A percentile compares a stretch with the other conserved stretches of the same genome.
These are phyloP conservation scores for Xylariaceae sp. DNA, from an alignment of 2,329 filamentous ascomycete species.

Conservation along the genomic window DNA sequence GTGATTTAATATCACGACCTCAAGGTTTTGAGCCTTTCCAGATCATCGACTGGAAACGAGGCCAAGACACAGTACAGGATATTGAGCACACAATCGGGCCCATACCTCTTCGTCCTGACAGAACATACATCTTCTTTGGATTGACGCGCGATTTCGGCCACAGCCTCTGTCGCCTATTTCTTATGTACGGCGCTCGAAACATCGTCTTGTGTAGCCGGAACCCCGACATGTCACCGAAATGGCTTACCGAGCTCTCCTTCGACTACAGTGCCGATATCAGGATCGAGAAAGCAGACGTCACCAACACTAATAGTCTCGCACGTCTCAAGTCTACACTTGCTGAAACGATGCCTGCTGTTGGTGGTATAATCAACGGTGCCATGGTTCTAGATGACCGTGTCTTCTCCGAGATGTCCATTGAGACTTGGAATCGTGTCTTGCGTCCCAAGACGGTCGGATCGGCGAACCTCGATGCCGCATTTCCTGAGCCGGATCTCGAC, in stretches of 20 bases:
- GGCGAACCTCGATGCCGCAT: slow-evolving; percentile 36
- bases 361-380: slow-evolving; percentile 41
- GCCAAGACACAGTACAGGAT: slow-evolving; percentile 26
- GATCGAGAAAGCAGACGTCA: slow-evolving; percentile 27
- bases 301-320: slow-evolving; percentile 25
- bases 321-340: slow-evolving; percentile 24
- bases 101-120: slow-evolving; percentile 28
- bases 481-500: slow-evolving; percentile 32
- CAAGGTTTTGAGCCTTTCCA: slow-evolving; percentile 22
- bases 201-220: slow-evolving; percentile 40
- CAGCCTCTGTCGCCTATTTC: slow-evolving; percentile 38
- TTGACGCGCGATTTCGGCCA: slow-evolving; percentile 43
- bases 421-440: slow-evolving; percentile 36
- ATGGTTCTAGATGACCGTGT: slow-evolving; percentile 44
- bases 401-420: slow-evolving; percentile 39
- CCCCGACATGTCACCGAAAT: slow-evolving; percentile 27
- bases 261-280: slow-evolving; percentile 20
- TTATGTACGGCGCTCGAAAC: slow-evolving; percentile 35
- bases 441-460: slow-evolving; percentile 40
- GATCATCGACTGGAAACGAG: slow-evolving; percentile 38
- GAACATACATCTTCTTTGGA: slow-evolving; percentile 39
- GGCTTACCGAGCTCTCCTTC: slow-evolving; percentile 30
- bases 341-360: slow-evolving; percentile 29
- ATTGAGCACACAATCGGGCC: slow-evolving; percentile 24
- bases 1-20: slow-evolving; percentile 21